Conservation (phyloP, 768 basidiomycete genomes). For the Leccinum aurantiacum region DNA sequence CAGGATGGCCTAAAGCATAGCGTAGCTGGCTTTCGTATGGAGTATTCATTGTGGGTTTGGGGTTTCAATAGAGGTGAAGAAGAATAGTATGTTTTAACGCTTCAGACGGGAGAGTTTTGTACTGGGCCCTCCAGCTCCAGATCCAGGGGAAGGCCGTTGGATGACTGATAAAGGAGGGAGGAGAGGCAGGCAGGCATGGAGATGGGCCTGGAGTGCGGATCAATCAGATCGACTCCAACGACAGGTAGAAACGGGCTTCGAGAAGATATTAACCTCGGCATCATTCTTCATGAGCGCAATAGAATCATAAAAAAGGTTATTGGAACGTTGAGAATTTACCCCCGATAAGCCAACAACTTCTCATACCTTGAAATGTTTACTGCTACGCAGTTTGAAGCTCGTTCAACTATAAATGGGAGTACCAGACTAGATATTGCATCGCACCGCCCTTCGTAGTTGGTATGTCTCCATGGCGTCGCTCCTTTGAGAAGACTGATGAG, state of each 20-base stretch:
- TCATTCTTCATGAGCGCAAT: not conserved
- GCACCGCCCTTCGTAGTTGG: not conserved
- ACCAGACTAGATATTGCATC: not conserved
- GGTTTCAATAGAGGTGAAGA: not conserved
- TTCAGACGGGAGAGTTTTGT: not conserved
- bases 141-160: constrained; percentile 1
- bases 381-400: not conserved
- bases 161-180: not conserved
- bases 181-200: not conserved
- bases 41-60: not conserved
- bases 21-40: not conserved
- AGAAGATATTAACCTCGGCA: not conserved
- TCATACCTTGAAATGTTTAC: too few relatives aligned
- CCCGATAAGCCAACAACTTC: not conserved
- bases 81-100: too few relatives aligned
- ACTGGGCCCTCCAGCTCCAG: constrained; percentile 1
- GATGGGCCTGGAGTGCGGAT: not conserved
- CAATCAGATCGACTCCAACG: not conserved
- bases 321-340: not conserved
- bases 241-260: not conserved
- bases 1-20: not conserved
- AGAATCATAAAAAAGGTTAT: not conserved
- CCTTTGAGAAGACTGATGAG: not conserved
- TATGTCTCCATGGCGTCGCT: not conserved
- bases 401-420: not conserved